Evolutionary conservation across 2,329 filamentous ascomycete genomes (phyloP).

Genomic region (Lasiodiplodia sp.): DNA sequence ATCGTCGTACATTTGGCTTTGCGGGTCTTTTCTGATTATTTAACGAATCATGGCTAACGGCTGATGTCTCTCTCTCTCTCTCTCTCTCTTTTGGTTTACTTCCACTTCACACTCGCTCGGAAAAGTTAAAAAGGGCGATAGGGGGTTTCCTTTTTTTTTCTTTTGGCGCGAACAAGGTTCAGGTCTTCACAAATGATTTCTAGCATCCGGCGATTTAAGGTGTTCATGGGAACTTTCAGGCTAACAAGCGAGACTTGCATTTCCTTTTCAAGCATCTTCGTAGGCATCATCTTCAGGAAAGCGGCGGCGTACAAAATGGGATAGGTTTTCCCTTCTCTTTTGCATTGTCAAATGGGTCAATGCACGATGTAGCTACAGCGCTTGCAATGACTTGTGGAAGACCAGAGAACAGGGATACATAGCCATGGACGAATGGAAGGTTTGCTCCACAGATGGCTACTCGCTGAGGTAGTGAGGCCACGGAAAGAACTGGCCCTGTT

Average conservation of each 20-base stretch:
- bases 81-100: slow-evolving; percentile 7
- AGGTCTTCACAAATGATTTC: not conserved
- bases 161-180: not conserved
- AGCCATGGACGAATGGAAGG: not conserved
- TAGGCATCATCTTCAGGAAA: not conserved
- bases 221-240: not conserved
- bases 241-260: not conserved
- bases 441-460: not conserved
- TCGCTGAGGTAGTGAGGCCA: not conserved
- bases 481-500: not conserved
- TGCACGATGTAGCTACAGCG: not conserved
- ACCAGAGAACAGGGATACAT: not conserved
- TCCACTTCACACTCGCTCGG: not conserved
- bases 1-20: not conserved
- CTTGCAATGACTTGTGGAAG: not conserved
- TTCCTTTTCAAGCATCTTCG: slow-evolving; percentile 1
- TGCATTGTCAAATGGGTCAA: not conserved
- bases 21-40: not conserved
- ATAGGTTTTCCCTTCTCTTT: not conserved
- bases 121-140: not conserved
- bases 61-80: not conserved
- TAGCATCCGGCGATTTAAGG: slow-evolving; percentile 2
- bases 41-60: slow-evolving; percentile 11
- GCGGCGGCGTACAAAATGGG: not conserved
- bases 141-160: too few relatives aligned